These are phyloP conservation scores for Russula foetens DNA, from an alignment of 768 basidiomycete species.

Conservation along the genomic window DNA sequence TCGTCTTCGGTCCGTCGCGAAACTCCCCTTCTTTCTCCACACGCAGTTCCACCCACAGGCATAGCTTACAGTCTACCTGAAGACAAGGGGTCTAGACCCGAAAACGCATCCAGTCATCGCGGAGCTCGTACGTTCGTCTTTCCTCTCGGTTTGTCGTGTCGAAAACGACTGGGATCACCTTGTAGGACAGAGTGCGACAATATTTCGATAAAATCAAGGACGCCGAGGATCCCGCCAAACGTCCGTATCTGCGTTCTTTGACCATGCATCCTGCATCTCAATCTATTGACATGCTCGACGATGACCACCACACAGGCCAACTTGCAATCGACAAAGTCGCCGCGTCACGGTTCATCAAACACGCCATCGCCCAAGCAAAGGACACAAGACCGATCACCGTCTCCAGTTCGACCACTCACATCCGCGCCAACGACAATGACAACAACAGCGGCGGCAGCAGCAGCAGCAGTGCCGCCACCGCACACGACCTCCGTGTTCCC, in stretches of 20 bases:
- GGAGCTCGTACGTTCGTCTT: constrained; percentile 46
- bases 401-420: constrained; percentile 17
- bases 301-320: constrained; percentile 27
- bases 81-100: constrained; percentile 71
- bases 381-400: neutral
- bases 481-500: constrained; percentile 31
- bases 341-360: constrained; percentile 75
- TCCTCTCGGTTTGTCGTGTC: neutral
- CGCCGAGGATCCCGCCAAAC: constrained; percentile 59
- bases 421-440: constrained; percentile 16
- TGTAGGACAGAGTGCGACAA: constrained; percentile 61
- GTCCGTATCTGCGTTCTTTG: constrained; percentile 32
- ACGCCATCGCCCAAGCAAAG: constrained; percentile 64
- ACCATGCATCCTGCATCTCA: neutral
- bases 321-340: constrained; percentile 66
- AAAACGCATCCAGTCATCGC: constrained; percentile 65
- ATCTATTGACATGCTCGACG: neutral
- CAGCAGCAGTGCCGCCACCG: neutral
- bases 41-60: neutral
- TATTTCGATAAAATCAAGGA: constrained; percentile 80
- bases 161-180: no score
- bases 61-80: constrained; percentile 58
- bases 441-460: neutral
- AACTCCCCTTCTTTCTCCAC: neutral
- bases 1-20: constrained; percentile 63